Percentiles rank a stretch among this genome's conserved stretches.
phyloP scores from a whole-genome alignment of 257 asterid species.

The Misopates orontium region DNA sequence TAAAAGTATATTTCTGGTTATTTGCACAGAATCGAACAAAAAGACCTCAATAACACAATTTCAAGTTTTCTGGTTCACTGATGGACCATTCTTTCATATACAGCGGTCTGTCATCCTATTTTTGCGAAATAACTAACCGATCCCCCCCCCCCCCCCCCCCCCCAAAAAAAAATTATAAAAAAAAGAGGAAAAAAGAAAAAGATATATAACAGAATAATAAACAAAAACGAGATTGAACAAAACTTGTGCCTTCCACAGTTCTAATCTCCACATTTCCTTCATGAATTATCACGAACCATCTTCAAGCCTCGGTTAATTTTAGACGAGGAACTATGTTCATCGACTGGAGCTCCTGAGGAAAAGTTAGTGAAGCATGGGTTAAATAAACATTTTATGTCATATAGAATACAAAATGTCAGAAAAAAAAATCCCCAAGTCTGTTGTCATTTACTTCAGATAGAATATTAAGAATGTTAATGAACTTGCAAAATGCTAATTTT shows the following conservation, averaged over 20 bases:
- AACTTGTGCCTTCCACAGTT: too few relatives aligned
- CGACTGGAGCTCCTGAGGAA: constrained; percentile 52
- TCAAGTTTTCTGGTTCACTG: too few relatives aligned
- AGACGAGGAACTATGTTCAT: constrained; percentile 55
- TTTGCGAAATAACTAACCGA: too few relatives aligned
- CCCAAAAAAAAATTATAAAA: not conserved
- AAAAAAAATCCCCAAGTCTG: not conserved
- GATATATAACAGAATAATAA: not conserved
- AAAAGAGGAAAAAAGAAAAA: not conserved
- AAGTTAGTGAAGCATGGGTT: not conserved
- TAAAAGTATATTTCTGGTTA: too few relatives aligned
- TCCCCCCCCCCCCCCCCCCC: too few relatives aligned
- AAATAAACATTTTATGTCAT: too few relatives aligned
- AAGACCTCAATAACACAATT: too few relatives aligned
- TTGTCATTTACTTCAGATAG: not conserved
- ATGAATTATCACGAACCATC: not conserved
- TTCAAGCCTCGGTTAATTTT: constrained; percentile 43
- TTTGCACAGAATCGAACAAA: too few relatives aligned
- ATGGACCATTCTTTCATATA: too few relatives aligned
- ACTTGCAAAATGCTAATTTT: not conserved
- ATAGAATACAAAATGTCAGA: not conserved
- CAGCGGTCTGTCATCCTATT: too few relatives aligned
- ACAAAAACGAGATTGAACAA: too few relatives aligned
- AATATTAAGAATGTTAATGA: not conserved
- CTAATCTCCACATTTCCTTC: not conserved